These are phyloP conservation scores for Pestalotiopsis sp. DNA, from an alignment of 2,329 filamentous ascomycete genomes.

Conservation along the genomic window DNA sequence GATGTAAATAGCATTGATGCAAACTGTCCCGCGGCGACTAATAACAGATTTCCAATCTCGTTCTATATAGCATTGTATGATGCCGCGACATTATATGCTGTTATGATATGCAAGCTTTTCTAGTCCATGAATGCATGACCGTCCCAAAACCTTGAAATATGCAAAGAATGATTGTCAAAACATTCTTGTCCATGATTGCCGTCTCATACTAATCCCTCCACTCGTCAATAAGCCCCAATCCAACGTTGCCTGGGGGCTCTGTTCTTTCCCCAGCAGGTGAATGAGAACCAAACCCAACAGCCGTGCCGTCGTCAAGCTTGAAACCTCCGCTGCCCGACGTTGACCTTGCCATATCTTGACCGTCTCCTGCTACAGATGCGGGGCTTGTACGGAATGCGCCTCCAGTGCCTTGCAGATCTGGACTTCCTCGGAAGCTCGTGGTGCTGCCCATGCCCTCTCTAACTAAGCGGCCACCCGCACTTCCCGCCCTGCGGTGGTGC, in stretches of 20 bases:
- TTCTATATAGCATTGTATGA: neutral
- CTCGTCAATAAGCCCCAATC: conserved; percentile 1
- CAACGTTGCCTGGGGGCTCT: neutral
- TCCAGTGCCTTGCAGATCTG: conserved; percentile 8
- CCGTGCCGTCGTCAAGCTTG: conserved; percentile 26
- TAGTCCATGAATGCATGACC: neutral
- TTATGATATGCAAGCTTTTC: conserved; percentile 3
- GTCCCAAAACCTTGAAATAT: neutral
- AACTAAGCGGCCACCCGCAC: conserved; percentile 11
- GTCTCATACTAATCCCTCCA: neutral
- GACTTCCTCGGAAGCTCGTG: conserved; percentile 1
- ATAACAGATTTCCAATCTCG: no score
- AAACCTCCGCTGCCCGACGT: conserved; percentile 27
- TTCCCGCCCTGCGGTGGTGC: conserved; percentile 12
- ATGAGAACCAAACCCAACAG: conserved; percentile 30
- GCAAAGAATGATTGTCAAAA: neutral
- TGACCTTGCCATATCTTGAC: conserved; percentile 26
- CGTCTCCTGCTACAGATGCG: neutral
- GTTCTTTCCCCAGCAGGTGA: neutral
- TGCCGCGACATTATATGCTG: neutral
- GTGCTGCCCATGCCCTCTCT: neutral
- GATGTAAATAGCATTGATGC: no score
- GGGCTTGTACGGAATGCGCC: neutral
- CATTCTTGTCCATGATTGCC: neutral
- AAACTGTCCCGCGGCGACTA: no score